Evolutionary conservation across 2,329 filamentous ascomycete genomes (phyloP), one percentile per base, ranked within the genome.

Genomic region (Neofusicoccum ribis): DNA sequence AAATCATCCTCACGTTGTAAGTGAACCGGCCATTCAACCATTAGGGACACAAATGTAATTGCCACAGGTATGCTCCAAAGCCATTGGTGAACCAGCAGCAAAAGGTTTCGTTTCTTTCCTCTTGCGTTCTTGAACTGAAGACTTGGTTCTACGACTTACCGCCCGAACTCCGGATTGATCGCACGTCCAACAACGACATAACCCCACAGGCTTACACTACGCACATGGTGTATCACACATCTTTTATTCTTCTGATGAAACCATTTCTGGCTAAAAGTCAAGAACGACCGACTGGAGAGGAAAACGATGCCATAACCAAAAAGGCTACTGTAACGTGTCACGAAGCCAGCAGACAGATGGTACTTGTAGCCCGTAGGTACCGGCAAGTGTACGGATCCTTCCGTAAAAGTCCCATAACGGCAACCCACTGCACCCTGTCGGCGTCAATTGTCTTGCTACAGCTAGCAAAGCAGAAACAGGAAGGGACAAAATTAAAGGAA

Each of bases 151-250:
- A 11, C 31, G 17, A 17, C 77, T 70, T 78, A 2, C 70, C 76
- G 1, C 66, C 70, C 1, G 70, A 72, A 12, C 68, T 78, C 0
- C 71, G 72, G n/a, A 68, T 76, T 41, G 72, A 76, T 36, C 68
- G 68, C 11, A 49, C 65, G 6, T 17, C 34, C 15, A 36, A 49
- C 3, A 34, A 39, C 23, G 68, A 67, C 5, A 66, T 63, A 2
- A 67, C 73, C 8, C 73, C 76, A 0, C 74, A 76, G 60, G 69
- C 69, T 2, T 77, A 76, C 51, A 73, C 69, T 0, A 67, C 77
- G 12, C 72, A 70, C 61, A 78, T 78, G 76, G 68, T 74, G 15
- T 77, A 76, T 56, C 73, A 78, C 50, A 78, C 75, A 1, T 69
- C 72, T 6, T 66, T 70, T 34, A 74, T 78, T 6, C 68, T 78